A percentile compares a stretch with the other conserved stretches of the same genome.
Evolutionary conservation across 345 rosid species (phyloP).

Genomic region (Salix suchowensis): DNA sequence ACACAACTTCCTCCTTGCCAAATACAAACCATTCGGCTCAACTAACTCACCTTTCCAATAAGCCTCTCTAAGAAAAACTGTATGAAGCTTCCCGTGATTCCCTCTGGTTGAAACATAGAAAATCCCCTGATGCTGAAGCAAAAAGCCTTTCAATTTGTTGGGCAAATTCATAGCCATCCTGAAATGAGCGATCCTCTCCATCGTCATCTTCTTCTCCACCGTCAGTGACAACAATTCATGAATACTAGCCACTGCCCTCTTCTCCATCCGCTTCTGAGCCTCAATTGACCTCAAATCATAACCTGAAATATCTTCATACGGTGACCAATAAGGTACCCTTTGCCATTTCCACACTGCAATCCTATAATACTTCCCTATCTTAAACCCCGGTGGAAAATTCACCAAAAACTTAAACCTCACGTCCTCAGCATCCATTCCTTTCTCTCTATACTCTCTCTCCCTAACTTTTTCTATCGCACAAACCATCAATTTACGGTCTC

Average conservation of each 20-base stretch:
- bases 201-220: conserved; percentile 79
- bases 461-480: conserved; percentile 78
- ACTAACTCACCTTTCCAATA: conserved; percentile 75
- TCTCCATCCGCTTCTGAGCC: conserved; percentile 91
- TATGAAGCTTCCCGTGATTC: conserved; percentile 89
- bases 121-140: conserved; percentile 86
- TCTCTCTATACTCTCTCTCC: conserved; percentile 82
- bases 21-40: conserved; percentile 72
- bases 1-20: conserved; percentile 76
- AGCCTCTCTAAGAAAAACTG: conserved; percentile 81
- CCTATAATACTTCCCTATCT: conserved; percentile 78
- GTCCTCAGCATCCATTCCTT: conserved; percentile 79
- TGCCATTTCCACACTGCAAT: conserved; percentile 99
- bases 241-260: conserved; percentile 86
- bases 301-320: conserved; percentile 77
- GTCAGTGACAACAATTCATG: conserved; percentile 80
- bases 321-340: conserved; percentile 89
- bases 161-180: conserved; percentile 77
- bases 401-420: conserved; percentile 72
- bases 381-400: conserved; percentile 90
- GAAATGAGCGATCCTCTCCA: conserved; percentile 92
- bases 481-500: conserved; percentile 45
- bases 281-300: conserved; percentile 85
- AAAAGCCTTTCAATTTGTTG: conserved; percentile 76
- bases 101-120: conserved; percentile 94